Percentiles rank a stretch among this genome's conserved stretches.
Conservation (phyloP, 2,329 filamentous ascomycete species). For the Diaporthe ilicicola region DNA sequence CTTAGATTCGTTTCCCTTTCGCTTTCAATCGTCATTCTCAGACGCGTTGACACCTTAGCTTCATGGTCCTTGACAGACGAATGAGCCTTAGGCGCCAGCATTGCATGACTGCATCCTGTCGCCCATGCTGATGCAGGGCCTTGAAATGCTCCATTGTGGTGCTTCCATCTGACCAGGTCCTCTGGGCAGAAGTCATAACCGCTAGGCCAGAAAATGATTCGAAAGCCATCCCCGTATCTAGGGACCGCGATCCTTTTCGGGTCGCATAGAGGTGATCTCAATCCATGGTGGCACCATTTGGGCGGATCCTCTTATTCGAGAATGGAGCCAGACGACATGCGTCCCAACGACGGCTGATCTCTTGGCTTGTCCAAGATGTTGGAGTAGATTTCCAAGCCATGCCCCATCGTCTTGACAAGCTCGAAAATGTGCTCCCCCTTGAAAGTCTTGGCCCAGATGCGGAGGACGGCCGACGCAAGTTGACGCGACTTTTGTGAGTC, state of each 20-base stretch:
- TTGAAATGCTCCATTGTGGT: no score
- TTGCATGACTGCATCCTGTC: neutral
- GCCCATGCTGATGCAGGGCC: neutral
- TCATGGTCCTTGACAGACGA: neutral
- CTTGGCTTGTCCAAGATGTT: constrained; percentile 64
- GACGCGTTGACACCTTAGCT: no score
- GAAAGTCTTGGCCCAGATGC: constrained; percentile 70
- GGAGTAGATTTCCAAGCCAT: constrained; percentile 65
- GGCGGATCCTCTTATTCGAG: neutral
- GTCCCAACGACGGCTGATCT: constrained; percentile 54
- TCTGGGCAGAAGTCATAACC: no score
- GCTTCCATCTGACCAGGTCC: neutral
- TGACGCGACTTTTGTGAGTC: constrained; percentile 63
- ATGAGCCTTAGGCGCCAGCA: neutral
- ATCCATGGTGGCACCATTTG: neutral
- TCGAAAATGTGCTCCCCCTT: constrained; percentile 70
- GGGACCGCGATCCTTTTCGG: no score
- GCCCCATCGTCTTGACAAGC: constrained; percentile 65
- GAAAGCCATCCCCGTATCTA: neutral
- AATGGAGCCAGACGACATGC: constrained; percentile 38
- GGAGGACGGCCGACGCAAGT: constrained; percentile 65
- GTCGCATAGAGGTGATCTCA: no score
- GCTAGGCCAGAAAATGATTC: neutral
- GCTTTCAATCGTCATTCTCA: neutral
- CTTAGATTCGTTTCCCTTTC: neutral